Evolutionary conservation across 768 basidiomycete species (phyloP).

Genomic region (Russula lepida): DNA sequence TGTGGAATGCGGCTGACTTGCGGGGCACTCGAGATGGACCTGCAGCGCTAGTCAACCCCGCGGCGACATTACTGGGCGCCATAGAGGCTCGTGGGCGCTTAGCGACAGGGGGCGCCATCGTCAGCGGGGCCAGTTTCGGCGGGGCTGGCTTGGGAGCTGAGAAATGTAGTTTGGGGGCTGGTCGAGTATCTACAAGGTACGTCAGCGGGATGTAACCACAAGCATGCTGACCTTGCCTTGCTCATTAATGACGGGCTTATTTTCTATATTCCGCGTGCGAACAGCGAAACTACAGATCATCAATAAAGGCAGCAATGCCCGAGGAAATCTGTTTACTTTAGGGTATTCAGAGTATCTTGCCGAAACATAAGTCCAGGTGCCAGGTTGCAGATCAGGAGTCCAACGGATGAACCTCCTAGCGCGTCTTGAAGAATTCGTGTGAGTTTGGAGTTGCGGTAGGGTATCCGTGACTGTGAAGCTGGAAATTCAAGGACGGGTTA

Average conservation of each 20-base stretch:
- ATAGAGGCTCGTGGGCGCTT: conserved; percentile 23
- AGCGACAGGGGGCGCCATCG: not conserved
- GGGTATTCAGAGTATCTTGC: conserved; percentile 82
- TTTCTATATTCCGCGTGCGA: conserved; percentile 80
- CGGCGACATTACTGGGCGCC: conserved; percentile 11
- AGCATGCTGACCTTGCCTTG: conserved; percentile 37
- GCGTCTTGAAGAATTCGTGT: conserved; percentile 88
- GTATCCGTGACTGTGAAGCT: conserved; percentile 55
- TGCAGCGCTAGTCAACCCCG: not conserved
- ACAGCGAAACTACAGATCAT: conserved; percentile 53
- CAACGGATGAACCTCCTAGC: conserved; percentile 72
- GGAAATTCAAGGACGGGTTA: not conserved
- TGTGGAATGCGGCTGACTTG: conserved; percentile 10
- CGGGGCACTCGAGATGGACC: conserved; percentile 20
- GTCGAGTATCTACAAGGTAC: conserved; percentile 44
- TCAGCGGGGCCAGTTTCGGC: conserved; percentile 34
- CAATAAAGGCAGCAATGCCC: not conserved
- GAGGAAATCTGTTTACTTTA: conserved; percentile 50
- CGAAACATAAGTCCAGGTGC: conserved; percentile 77
- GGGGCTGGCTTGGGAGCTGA: conserved; percentile 47
- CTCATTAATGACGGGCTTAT: conserved; percentile 70
- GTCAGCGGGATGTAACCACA: not conserved
- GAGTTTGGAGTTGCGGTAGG: conserved; percentile 84
- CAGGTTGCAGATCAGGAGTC: conserved; percentile 78
- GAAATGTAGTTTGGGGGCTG: conserved; percentile 52